phyloP scores from a whole-genome alignment of 768 basidiomycete species.

The Boletus vinaceobasis region DNA sequence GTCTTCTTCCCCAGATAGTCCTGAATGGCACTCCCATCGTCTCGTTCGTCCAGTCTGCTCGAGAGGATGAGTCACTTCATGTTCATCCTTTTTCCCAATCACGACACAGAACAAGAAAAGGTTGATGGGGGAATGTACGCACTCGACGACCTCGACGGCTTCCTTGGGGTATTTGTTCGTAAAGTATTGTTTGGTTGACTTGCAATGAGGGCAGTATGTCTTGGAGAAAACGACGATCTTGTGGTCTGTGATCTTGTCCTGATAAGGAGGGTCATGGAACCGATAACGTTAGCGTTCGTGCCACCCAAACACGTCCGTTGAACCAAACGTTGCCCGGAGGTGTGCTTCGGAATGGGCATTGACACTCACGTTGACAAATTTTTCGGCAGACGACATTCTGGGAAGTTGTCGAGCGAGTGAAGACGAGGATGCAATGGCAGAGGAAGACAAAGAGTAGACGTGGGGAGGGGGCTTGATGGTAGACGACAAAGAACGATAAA shows the following conservation, averaged over 20 bases:
- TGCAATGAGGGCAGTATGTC: constrained; percentile 52
- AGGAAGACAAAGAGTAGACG: background rate
- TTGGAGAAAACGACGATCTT: constrained; percentile 62
- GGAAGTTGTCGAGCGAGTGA: constrained; percentile 9
- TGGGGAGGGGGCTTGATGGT: constrained; percentile 5
- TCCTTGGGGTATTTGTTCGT: constrained; percentile 36
- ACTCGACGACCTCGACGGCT: constrained; percentile 46
- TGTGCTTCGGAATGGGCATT: background rate
- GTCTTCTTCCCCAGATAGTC: constrained; percentile 61
- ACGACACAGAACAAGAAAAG: background rate
- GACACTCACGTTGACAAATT: constrained; percentile 40
- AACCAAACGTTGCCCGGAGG: background rate
- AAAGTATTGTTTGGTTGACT: constrained; percentile 47
- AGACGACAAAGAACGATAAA: constrained; percentile 21
- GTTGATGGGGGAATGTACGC: constrained; percentile 11
- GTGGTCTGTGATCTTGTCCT: constrained; percentile 48
- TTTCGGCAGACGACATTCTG: constrained; percentile 28
- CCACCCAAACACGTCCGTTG: background rate
- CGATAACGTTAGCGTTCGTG: constrained; percentile 33
- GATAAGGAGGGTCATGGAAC: constrained; percentile 31
- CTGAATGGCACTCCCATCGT: constrained; percentile 64
- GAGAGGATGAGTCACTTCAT: background rate
- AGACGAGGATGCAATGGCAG: constrained; percentile 32
- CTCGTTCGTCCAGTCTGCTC: constrained; percentile 49
- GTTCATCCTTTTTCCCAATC: background rate